A percentile compares a stretch with the other conserved stretches of the same genome.
phyloP scores from a whole-genome alignment of 345 rosid genomes.

The Euclidium syriacum region DNA sequence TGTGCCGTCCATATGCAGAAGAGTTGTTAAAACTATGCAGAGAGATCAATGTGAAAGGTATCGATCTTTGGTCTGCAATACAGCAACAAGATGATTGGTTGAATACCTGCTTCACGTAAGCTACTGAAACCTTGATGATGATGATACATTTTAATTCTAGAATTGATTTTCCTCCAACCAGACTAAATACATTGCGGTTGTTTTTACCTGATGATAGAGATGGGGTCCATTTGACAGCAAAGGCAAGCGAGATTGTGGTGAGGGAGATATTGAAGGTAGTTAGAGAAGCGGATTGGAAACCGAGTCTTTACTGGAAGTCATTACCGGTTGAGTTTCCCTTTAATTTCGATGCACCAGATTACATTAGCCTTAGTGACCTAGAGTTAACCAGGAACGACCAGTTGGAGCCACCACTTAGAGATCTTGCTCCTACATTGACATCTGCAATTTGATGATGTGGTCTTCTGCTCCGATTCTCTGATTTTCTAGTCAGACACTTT shows the following conservation, averaged over 20 bases:
- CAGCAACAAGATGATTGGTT: conserved; percentile 60
- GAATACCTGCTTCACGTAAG: conserved; percentile 72
- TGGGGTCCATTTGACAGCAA: conserved; percentile 62
- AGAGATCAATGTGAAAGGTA: conserved; percentile 51
- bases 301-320: conserved; percentile 53
- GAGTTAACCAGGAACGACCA: conserved; percentile 17
- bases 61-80: conserved; percentile 68
- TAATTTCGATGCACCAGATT: conserved; percentile 30
- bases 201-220: conserved; percentile 40
- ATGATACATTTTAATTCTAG: neutral
- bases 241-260: conserved; percentile 59
- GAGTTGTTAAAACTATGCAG: conserved; percentile 59
- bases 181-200: neutral
- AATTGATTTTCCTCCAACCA: neutral
- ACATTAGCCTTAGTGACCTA: neutral
- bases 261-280: conserved; percentile 54
- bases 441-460: too few species aligned
- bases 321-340: conserved; percentile 52
- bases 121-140: conserved; percentile 7
- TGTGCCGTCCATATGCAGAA: conserved; percentile 56
- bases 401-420: conserved; percentile 12
- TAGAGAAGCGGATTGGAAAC: conserved; percentile 68
- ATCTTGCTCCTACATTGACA: too few species aligned
- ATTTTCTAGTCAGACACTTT: too few species aligned
- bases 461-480: too few species aligned